Base-by-base conservation (phyloP, 768 basidiomycete species). In the Pisolithus marmoratus region DNA sequence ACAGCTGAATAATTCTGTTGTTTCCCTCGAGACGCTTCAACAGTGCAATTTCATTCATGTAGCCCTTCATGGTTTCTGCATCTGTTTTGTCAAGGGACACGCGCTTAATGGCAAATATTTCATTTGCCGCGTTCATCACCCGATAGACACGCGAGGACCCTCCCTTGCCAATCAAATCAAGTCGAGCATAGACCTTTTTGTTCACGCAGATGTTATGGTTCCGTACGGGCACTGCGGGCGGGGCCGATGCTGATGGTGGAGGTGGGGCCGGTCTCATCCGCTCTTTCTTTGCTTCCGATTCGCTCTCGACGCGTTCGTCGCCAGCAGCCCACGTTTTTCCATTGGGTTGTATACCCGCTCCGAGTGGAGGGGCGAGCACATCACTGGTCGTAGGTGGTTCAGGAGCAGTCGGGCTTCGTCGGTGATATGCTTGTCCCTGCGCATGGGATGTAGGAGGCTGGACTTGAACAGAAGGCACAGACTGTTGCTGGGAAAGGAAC, bases 91-190 rank as follows among this genome's bases (percentile, higher is more conserved):
- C 92, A 20, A 98, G 75, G 15, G 88, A 82, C 36, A 98, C 94
- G 50, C 88, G 84, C 67, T 99, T 99, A 64, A 99, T 79, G 9
- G 95, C 95, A 61, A 81, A 92, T 34, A 98, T 75, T 61, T 89
- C 85, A 59, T 81, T 88, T 43, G 78, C 73, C 38, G 78, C 72
- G 63, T 82, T 88, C 64, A 97, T 76, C 8, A 96, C 94, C 22
- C 92, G 87, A 67, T 85, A 99, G 38, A 99, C 95, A 45, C 90
- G 87, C n/a, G 94, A 96, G 8, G 93, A 87, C 0, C 95, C 95
- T 40, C 95, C 95, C 62, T 86, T 90, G 38, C 95, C 95, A 50
- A 98, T 84, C 70, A 90, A 75, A 63, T 93, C 90, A 2, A 97
- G 77, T 2, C 91, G 84, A 26, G 85, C 85, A 56, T 97, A 97